These are phyloP conservation scores for Blastobotrys terrestris DNA, from an alignment of 805 yeast genomes.

Conservation along the genomic window DNA sequence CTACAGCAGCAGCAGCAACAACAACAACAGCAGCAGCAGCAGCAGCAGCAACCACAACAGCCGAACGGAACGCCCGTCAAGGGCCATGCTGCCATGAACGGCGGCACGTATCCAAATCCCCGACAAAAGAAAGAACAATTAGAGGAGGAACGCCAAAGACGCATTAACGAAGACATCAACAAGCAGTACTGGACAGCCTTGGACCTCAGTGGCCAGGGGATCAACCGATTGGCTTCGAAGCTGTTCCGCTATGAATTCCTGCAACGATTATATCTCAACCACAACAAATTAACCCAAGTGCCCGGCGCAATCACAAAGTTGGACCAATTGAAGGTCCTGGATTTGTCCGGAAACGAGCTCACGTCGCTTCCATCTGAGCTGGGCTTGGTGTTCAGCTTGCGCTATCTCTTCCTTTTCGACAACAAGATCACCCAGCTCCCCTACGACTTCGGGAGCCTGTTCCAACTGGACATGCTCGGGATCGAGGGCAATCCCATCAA, in stretches of 20 bases:
- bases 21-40: constrained; percentile 19
- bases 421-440: constrained; percentile 75
- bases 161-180: constrained; percentile 33
- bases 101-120: constrained; percentile 16
- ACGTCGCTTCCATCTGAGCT: constrained; percentile 73
- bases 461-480: constrained; percentile 81
- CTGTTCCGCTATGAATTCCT: constrained; percentile 77
- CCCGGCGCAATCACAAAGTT: constrained; percentile 67
- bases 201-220: constrained; percentile 86
- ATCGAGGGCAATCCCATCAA: constrained; percentile 89
- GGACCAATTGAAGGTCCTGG: constrained; percentile 71
- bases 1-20: constrained; percentile 16
- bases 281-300: constrained; percentile 63
- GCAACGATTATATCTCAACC: constrained; percentile 80
- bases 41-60: constrained; percentile 7
- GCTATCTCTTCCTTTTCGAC: constrained; percentile 82
- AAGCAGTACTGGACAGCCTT: constrained; percentile 91
- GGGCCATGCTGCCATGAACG: constrained; percentile 15
- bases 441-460: constrained; percentile 75
- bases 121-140: constrained; percentile 31
- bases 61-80: constrained; percentile 23
- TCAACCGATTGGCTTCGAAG: constrained; percentile 61
- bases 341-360: constrained; percentile 72
- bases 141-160: constrained; percentile 37
- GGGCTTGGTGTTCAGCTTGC: constrained; percentile 73